Base-by-base conservation (phyloP, 2,329 filamentous ascomycete species). In the Pseudogymnoascus sp. region DNA sequence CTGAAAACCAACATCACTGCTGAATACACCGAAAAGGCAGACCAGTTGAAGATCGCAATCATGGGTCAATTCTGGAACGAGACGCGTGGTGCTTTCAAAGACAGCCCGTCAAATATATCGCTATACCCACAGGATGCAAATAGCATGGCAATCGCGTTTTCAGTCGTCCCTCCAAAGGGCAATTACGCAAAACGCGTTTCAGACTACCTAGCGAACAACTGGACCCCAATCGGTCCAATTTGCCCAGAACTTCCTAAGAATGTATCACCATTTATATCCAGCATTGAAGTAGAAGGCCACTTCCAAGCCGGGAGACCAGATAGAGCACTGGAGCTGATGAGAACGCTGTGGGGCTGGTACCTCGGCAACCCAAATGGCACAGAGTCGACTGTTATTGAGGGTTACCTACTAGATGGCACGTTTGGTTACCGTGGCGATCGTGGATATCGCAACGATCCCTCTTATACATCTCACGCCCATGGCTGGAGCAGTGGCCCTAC, bases 111-210 rank as follows among this genome's bases (percentile, higher is more conserved):
- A 70, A 85, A 84, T 66, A 79, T 77, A 1, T 76, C 77, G 0
- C 74, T 88, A 3, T 75, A 82, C 65, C 83, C 84, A 0, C 84
- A 88, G 73, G 84, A 86, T 65, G 83, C 79, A 10, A 87, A 87
- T 71, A 77, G 79, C 63, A 77, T 85, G 71, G 78, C 82, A 0
- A 69, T 84, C 2, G 73, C 38, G 16, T 42, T 42, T 42, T 42
- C 16, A 4, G 77, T 42, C 16, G 8, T 42, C 8, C 14, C 38
- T 5, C 38, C 38, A 16, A 42, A 42, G 38, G 8, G 38, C n/a
- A 42, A 42, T 18, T 16, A 2, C 68, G 74, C 63, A 66, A 71
- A 16, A 66, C 73, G 5, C 73, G 80, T 84, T 56, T 79, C 79
- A 1, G 66, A 73, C 2, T 72, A 70, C 12, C 75, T 85, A 2